Evolutionary conservation across 1,284 basidiomycete species (phyloP), one percentile per base, ranked within the genome.

Genomic region (Ganoderma sinense): DNA sequence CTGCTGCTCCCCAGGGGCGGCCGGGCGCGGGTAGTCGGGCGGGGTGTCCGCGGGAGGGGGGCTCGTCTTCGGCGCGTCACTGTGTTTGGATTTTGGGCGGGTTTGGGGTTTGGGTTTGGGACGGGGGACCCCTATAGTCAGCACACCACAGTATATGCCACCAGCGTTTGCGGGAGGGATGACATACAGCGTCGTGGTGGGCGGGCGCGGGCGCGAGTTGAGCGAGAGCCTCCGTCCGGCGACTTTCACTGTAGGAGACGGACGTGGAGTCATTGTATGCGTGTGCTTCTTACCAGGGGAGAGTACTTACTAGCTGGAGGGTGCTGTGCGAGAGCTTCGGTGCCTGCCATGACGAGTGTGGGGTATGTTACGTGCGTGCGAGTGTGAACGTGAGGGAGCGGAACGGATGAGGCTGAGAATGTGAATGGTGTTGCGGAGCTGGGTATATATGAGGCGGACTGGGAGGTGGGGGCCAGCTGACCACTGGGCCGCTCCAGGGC

Each of bases 21-120:
- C 82, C 16, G 90, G 90, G 33, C 90, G 85, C 11, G 90, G 90
- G 74, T 91, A 91, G 78, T 91, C 89, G 5, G 81, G 73, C n/a
- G 80, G 76, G 33, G 82, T 75, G 1, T 76, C 71, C 18, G 76
- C 71, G 48, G 60, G 33, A 33, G 48, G 26, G n/a, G 76, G 75
- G 10, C 74, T 69, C 2, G 78, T 69, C 1, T 75, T 71, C 41
- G 78, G 77, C 36, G 69, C 68, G 63, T 82, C 76, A 8, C 82
- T 84, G 69, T 56, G 29, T 14, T 39, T 26, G 48, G n/a, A 23
- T 51, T 26, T 51, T n/a, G 48, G 48, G 23, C 14, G 23, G 48
- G 45, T n/a, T 23, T 51, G 23, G 48, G 45, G 48, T 10, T 51
- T 1, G 23, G 48, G 48, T 48, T n/a, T 23, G 45, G 43, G 43